Base-by-base conservation (phyloP, 2,329 filamentous ascomycete genomes). In the Aspergillus sp. region DNA sequence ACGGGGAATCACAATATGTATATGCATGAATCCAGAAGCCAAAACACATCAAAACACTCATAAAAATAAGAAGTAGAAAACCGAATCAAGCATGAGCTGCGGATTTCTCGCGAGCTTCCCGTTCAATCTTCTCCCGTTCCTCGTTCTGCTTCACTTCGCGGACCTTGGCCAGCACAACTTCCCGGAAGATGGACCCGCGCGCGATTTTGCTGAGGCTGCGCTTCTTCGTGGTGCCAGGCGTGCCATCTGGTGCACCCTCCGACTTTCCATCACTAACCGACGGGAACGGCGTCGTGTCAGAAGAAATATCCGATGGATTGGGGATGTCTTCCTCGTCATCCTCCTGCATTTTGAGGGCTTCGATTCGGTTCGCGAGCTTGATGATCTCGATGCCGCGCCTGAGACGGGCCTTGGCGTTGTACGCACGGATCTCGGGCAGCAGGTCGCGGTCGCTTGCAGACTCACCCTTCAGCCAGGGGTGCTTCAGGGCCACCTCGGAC, bases 381-480 rank as follows among this genome's bases (percentile, higher is more conserved):
- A 97, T 86, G 62, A 95, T 83, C 70, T 97, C 88, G 72, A 98
- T 94, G 60, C 90, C 91, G 54, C 91, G 86, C 68, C 86, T 86
- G 57, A 98, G 85, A 52, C 89, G 88, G 48, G 88, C 88, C 70
- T 89, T 89, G 53, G 90, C 85, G 70, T 94, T 88, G 74, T 93
- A 94, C 44, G 89, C 85, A 70, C 86, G 87, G 76, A 98, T 94
- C 74, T 98, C 93, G 56, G 93, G 93, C 68, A 98, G 74, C 79
- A 98, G 80, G 77, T 98, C 90, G 80, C 96, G 89, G 70, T 97
- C 90, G 51, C 86, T 88, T 52, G 93, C 93, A 52, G 81, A 93
- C 74, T 93, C 79, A 67, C 91, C 91, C 63, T 82, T 93, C 60
- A 97, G 82, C 91, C 91, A 97, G 50, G 80, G 76, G 69, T 96